These are phyloP conservation scores for Kodamaea jinghongensis DNA, from an alignment of 805 yeast species.

Conservation along the genomic window DNA sequence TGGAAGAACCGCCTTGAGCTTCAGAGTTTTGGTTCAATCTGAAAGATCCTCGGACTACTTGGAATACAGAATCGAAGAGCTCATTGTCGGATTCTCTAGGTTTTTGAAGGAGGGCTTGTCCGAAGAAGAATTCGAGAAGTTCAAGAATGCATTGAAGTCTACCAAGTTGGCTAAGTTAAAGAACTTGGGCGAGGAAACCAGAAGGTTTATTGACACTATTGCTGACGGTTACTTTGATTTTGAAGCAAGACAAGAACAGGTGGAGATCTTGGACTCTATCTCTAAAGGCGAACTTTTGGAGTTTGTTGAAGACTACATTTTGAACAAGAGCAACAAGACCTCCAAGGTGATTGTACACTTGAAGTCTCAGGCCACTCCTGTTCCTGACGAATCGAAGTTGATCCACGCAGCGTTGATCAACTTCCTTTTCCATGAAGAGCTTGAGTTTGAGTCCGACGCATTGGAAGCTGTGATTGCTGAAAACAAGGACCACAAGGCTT, in stretches of 20 bases:
- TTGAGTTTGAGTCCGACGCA: slow-evolving; percentile 23
- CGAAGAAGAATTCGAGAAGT: slow-evolving; percentile 63
- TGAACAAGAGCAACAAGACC: slow-evolving; percentile 14
- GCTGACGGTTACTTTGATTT: slow-evolving; percentile 80
- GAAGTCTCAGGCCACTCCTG: slow-evolving; percentile 46
- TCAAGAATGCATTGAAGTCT: slow-evolving; percentile 64
- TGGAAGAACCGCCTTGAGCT: slow-evolving; percentile 70
- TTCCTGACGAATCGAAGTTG: slow-evolving; percentile 17
- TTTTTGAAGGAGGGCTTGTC: slow-evolving; percentile 47
- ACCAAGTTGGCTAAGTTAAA: slow-evolving; percentile 69
- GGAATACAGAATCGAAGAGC: slow-evolving; percentile 71
- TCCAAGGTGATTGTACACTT: slow-evolving; percentile 36
- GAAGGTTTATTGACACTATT: slow-evolving; percentile 63
- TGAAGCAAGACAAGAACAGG: slow-evolving; percentile 53
- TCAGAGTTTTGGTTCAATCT: slow-evolving; percentile 76
- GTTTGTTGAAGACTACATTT: slow-evolving; percentile 49
- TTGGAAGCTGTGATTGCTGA: slow-evolving; percentile 19
- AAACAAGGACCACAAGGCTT: slow-evolving; percentile 10
- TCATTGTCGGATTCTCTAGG: slow-evolving; percentile 48
- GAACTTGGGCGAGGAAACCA: slow-evolving; percentile 74
- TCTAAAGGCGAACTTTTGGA: slow-evolving; percentile 56
- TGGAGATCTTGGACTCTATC: slow-evolving; percentile 50
- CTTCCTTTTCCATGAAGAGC: slow-evolving; percentile 20
- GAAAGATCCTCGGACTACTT: slow-evolving; percentile 74
- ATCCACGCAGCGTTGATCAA: slow-evolving; percentile 27